phyloP scores from a whole-genome alignment of 306 rosid genomes.

The Lathyrus oleraceus region DNA sequence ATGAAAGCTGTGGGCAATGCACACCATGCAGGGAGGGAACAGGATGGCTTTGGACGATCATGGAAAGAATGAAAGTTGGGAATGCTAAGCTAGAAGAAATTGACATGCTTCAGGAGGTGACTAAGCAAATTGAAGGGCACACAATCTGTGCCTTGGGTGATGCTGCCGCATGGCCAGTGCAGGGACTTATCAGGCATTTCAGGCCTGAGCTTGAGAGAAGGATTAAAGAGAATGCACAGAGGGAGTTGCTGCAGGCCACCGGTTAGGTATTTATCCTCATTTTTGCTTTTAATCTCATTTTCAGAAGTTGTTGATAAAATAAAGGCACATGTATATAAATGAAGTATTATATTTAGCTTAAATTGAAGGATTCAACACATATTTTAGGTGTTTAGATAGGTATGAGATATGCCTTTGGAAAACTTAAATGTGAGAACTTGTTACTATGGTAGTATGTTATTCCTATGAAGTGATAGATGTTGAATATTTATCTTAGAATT shows the following conservation, averaged over 20 bases:
- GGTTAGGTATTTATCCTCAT: constrained; percentile 46
- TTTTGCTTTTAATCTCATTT: constrained; percentile 19
- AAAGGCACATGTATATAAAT: not conserved
- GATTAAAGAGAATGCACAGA: constrained; percentile 82
- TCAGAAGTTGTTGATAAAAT: constrained; percentile 3
- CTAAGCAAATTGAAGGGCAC: constrained; percentile 98
- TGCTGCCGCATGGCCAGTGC: constrained; percentile 99
- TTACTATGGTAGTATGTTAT: not conserved
- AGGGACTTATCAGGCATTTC: constrained; percentile 96
- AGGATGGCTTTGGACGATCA: constrained; percentile 99
- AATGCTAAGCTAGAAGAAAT: constrained; percentile 97
- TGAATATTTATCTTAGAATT: constrained; percentile 6
- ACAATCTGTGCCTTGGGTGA: constrained; percentile 97
- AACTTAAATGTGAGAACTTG: constrained; percentile 15
- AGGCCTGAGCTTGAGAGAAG: constrained; percentile 99
- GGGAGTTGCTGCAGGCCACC: constrained; percentile 85
- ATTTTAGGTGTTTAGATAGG: constrained; percentile 2
- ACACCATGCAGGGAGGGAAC: constrained; percentile 99
- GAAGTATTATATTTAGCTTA: not conserved
- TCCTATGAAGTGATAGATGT: not conserved
- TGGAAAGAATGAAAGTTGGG: constrained; percentile 98
- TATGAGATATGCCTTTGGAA: constrained; percentile 6
- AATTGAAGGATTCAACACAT: constrained; percentile 30
- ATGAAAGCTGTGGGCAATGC: constrained; percentile 99
- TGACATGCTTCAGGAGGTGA: constrained; percentile 98